Percentiles rank a stretch among this genome's conserved stretches.
These are phyloP conservation scores for Xylariaceae sp. DNA, from an alignment of 2,329 filamentous ascomycete species.

Conservation along the genomic window DNA sequence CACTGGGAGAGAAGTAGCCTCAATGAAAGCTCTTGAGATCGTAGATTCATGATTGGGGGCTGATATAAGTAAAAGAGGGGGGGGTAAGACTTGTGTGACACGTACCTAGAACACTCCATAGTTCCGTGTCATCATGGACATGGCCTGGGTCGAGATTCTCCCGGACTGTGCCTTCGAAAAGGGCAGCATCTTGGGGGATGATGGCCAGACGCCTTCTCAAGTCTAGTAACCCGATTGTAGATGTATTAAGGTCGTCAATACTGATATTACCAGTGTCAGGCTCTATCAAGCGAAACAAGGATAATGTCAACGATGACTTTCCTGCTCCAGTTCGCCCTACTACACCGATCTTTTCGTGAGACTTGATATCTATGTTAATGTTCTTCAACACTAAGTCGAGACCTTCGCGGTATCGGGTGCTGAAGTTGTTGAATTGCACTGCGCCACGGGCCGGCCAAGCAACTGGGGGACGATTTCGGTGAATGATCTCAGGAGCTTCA, in stretches of 20 bases:
- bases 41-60: too few species aligned
- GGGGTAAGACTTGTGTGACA: constrained; percentile 26
- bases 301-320: constrained; percentile 89
- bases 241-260: constrained; percentile 87
- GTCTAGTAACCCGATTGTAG: constrained; percentile 83
- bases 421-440: constrained; percentile 89
- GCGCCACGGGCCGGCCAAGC: constrained; percentile 89
- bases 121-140: constrained; percentile 92
- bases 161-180: constrained; percentile 89
- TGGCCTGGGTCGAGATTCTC: constrained; percentile 95
- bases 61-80: constrained; percentile 6
- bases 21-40: too few species aligned
- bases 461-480: constrained; percentile 77
- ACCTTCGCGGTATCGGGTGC: constrained; percentile 84
- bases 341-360: constrained; percentile 96
- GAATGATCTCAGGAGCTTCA: constrained; percentile 91
- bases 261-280: constrained; percentile 75
- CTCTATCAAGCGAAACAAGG: constrained; percentile 95
- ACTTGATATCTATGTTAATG: constrained; percentile 86
- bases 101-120: constrained; percentile 92
- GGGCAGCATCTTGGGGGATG: constrained; percentile 93
- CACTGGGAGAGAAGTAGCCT: constrained; percentile 14
- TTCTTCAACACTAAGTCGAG: constrained; percentile 92
- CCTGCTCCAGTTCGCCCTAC: constrained; percentile 94
- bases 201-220: constrained; percentile 87